Base-by-base conservation (phyloP, 768 basidiomycete species). In the Gymnopilus junonius region DNA sequence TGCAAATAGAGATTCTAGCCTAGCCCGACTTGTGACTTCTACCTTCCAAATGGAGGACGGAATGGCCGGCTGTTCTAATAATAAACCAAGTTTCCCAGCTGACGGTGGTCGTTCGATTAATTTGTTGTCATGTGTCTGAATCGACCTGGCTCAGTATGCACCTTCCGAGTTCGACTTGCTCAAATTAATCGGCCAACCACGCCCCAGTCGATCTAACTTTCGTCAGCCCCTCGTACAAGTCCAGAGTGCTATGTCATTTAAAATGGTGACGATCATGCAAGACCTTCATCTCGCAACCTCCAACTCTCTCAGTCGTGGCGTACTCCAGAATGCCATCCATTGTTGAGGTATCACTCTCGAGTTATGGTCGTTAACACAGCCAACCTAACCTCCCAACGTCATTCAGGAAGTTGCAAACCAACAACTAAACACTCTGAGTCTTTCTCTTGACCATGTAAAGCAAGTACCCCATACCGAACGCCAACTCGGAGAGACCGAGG, bases 401-500 rank as follows among this genome's bases (percentile, higher is more conserved):
- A 14, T 46, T 21, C 25, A 48, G 45, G 25, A 25, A 27, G 45
- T 27, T 12, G 3, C 14, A 27, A 48, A 48, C 25, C 21, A 27
- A 27, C 23, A 14, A 25, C 45, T 48, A 11, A 2, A 25, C 27
- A 11, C 23, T 48, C n/a, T n/a, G n/a, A n/a, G n/a, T n/a, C 25
- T 48, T 14, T 48, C 45, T 48, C 23, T 29, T 48, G 23, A 27
- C 14, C 21, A 12, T 27, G 21, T 25, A 5, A 8, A 10, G 1
- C 39, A n/a, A 34, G 25, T 39, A 58, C 20, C 45, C 35, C 71
- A 65, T 20, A 64, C 76, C 35, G 83, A 89, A 70, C 83, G 91
- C 25, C 79, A 71, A 59, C 76, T 95, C 53, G 91, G 92, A 4
- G 87, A 92, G 61, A 92, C 87, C 23, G 93, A 95, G 75, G 74